phyloP scores from a whole-genome alignment of 164 flowering plant species.

The Tetrastigma voinierianum region DNA sequence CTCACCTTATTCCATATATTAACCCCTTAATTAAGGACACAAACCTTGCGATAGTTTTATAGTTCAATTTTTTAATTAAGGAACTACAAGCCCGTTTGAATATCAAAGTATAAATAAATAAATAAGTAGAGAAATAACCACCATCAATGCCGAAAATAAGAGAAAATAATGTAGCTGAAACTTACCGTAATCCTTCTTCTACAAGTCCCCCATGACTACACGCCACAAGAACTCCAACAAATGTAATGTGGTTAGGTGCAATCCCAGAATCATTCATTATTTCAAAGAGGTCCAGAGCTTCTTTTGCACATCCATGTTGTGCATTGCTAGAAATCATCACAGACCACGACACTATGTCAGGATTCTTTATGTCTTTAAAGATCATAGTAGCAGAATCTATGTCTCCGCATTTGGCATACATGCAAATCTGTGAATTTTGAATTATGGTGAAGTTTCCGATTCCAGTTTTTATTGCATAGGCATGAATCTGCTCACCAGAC shows the following conservation, averaged over 20 bases:
- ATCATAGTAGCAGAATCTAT: conserved; percentile 41
- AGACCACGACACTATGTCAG: conserved; percentile 55
- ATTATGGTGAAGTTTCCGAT: conserved; percentile 24
- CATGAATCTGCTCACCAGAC: conserved; percentile 58
- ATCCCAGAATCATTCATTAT: conserved; percentile 37
- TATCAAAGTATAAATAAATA: too few relatives aligned
- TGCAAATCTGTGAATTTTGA: conserved; percentile 50
- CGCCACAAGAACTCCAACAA: conserved; percentile 56
- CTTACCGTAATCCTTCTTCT: conserved; percentile 53
- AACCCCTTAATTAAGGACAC: too few relatives aligned
- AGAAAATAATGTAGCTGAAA: not conserved
- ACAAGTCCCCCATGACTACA: conserved; percentile 69
- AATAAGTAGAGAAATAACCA: too few relatives aligned
- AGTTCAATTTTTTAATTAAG: too few relatives aligned
- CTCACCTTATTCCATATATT: too few relatives aligned
- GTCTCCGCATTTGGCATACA: conserved; percentile 64
- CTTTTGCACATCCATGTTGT: conserved; percentile 55
- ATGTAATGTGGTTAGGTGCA: conserved; percentile 49
- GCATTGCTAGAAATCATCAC: conserved; percentile 52
- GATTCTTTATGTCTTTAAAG: conserved; percentile 36
- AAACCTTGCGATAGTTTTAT: too few relatives aligned
- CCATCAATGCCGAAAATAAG: not conserved
- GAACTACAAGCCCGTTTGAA: too few relatives aligned
- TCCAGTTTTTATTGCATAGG: conserved; percentile 44
- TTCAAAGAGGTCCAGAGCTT: conserved; percentile 46